Evolutionary conservation across 2,329 filamentous ascomycete species (phyloP).

Genomic region (Fusarium transvaalense): DNA sequence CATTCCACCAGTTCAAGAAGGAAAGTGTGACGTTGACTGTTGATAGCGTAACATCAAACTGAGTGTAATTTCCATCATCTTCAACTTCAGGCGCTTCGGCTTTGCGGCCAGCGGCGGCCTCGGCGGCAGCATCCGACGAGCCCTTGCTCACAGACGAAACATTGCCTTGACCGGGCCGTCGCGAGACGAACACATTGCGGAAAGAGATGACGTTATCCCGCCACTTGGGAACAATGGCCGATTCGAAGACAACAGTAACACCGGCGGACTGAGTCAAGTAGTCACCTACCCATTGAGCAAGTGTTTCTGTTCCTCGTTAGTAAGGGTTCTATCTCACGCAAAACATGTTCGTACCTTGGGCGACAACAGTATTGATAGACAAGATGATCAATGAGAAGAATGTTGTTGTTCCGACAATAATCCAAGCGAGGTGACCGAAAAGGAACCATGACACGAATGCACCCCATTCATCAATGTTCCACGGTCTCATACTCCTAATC

Average conservation of each 20-base stretch:
- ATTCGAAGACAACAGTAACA: conserved; percentile 95
- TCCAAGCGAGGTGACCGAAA: conserved; percentile 92
- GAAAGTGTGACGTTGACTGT: conserved; percentile 97
- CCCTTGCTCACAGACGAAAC: conserved; percentile 90
- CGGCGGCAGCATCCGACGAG: conserved; percentile 87
- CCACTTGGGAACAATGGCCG: conserved; percentile 97
- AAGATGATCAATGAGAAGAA: conserved; percentile 95
- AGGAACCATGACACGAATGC: conserved; percentile 96
- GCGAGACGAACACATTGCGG: conserved; percentile 94
- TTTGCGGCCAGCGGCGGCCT: conserved; percentile 79
- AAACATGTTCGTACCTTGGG: conserved; percentile 73
- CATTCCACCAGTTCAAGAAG: conserved; percentile 99
- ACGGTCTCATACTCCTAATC: conserved; percentile 91
- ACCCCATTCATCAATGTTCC: conserved; percentile 96
- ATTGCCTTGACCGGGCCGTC: conserved; percentile 82
- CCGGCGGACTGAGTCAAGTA: conserved; percentile 95
- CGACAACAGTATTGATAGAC: conserved; percentile 94
- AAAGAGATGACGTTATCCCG: conserved; percentile 95
- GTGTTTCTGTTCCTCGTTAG: conserved; percentile 73
- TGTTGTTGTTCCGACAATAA: conserved; percentile 95
- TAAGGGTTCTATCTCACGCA: neutral
- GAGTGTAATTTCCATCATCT: conserved; percentile 96
- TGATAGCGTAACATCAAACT: conserved; percentile 95
- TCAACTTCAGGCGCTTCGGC: conserved; percentile 58
- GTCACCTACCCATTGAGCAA: conserved; percentile 93